phyloP scores from a whole-genome alignment of 2,329 filamentous ascomycete species.

The Geosmithia flava region DNA sequence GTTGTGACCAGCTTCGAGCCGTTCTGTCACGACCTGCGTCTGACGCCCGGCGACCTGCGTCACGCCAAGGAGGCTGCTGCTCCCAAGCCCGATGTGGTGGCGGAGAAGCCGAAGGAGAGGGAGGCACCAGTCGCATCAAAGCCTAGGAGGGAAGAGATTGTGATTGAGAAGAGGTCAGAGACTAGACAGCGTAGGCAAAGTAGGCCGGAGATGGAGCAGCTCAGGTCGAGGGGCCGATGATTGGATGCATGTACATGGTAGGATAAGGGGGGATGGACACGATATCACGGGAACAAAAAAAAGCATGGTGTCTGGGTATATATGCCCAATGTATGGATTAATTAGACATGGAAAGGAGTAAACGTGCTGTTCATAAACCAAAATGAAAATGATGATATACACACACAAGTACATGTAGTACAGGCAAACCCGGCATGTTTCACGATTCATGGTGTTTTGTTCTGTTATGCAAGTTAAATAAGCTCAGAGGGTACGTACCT shows the following conservation, averaged over 20 bases:
- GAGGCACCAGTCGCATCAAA: not conserved
- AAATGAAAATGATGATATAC: not conserved
- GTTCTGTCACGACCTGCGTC: slow-evolving; percentile 58
- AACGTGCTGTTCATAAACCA: not conserved
- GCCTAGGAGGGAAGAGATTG: slow-evolving; percentile 2
- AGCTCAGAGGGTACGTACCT: not conserved
- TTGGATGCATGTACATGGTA: not conserved
- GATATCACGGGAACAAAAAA: not conserved
- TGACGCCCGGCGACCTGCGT: slow-evolving; percentile 60
- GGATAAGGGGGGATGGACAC: not conserved
- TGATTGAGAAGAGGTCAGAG: slow-evolving; percentile 1
- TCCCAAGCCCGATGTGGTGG: not conserved
- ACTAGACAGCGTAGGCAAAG: not conserved
- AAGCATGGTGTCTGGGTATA: not conserved
- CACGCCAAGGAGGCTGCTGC: slow-evolving; percentile 56
- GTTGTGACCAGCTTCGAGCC: slow-evolving; percentile 62
- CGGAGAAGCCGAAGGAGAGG: slow-evolving; percentile 6
- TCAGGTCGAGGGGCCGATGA: not conserved
- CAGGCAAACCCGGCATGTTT: not conserved
- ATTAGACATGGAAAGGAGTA: not conserved
- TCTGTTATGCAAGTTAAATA: not conserved
- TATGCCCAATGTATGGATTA: not conserved
- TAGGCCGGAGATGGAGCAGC: slow-evolving; percentile 16
- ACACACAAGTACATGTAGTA: too few relatives aligned
- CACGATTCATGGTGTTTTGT: not conserved